Conservation (phyloP, 345 rosid species). For the sweet orange (Citrus sinensis) region DNA sequence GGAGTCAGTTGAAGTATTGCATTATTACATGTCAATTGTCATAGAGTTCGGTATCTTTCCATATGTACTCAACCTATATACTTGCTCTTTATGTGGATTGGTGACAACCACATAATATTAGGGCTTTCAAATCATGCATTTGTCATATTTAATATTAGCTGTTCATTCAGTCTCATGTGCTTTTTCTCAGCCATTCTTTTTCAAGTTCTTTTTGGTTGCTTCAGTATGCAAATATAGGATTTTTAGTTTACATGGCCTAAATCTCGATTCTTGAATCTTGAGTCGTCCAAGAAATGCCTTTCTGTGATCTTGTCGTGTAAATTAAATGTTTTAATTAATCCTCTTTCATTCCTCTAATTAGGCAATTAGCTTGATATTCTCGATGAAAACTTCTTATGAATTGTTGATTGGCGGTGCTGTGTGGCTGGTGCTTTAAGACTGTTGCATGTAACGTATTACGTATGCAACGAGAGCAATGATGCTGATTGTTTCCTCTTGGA, state of each 20-base stretch:
- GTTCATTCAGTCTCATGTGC: slow-evolving; percentile 7
- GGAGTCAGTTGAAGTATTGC: slow-evolving; percentile 23
- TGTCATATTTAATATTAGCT: slow-evolving; percentile 4
- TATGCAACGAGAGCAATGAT: neutral
- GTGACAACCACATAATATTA: slow-evolving; percentile 23
- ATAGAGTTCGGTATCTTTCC: slow-evolving; percentile 18
- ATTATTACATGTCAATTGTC: slow-evolving; percentile 26
- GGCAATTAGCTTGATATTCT: neutral
- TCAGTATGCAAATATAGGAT: neutral
- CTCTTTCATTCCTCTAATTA: neutral
- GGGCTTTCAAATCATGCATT: neutral
- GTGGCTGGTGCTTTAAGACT: neutral
- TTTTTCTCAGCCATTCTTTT: neutral
- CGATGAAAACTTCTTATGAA: neutral
- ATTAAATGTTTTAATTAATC: neutral
- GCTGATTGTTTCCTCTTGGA: neutral
- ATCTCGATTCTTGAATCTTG: neutral
- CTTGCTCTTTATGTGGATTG: slow-evolving; percentile 23
- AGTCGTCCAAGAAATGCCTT: neutral
- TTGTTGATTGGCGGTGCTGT: neutral
- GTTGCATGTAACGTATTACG: neutral
- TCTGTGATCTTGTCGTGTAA: neutral
- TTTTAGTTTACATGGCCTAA: neutral
- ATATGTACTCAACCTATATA: slow-evolving; percentile 20
- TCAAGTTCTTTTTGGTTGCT: neutral